Evolutionary conservation across 257 asterid species (phyloP).

Genomic region (Lavandula angustifolia): DNA sequence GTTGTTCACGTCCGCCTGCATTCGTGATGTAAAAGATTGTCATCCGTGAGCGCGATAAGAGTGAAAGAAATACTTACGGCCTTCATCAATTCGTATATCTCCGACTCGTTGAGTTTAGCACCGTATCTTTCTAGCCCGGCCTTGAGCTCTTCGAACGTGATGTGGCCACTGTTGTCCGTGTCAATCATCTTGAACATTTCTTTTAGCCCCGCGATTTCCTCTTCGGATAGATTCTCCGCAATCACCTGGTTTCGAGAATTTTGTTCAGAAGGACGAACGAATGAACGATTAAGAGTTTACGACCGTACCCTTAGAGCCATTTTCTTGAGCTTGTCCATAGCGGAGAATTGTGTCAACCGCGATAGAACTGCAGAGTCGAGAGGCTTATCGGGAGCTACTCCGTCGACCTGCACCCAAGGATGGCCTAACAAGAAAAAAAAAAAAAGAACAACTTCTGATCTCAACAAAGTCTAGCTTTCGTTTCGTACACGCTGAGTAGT

Average conservation of each 20-base stretch:
- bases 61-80: constrained; percentile 37
- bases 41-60: no score
- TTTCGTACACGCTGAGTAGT: no score
- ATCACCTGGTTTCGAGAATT: constrained; percentile 53
- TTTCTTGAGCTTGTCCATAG: constrained; percentile 59
- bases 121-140: constrained; percentile 47
- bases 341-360: constrained; percentile 61
- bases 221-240: constrained; percentile 54
- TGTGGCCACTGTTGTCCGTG: constrained; percentile 50
- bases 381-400: constrained; percentile 83
- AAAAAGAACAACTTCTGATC: neutral
- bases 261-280: no score
- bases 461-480: neutral
- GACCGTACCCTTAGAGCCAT: constrained; percentile 50
- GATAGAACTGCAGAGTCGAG: constrained; percentile 74
- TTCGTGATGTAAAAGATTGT: neutral
- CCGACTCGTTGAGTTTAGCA: constrained; percentile 46
- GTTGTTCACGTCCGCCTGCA: constrained; percentile 52
- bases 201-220: constrained; percentile 55
- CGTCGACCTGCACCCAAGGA: constrained; percentile 74
- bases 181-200: constrained; percentile 54
- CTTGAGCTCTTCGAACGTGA: constrained; percentile 58
- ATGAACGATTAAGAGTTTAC: no score
- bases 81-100: constrained; percentile 45
- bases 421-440: constrained; percentile 54